Base-by-base conservation (phyloP, 352 stramenopile genomes). In the Blastocystis sp. region DNA sequence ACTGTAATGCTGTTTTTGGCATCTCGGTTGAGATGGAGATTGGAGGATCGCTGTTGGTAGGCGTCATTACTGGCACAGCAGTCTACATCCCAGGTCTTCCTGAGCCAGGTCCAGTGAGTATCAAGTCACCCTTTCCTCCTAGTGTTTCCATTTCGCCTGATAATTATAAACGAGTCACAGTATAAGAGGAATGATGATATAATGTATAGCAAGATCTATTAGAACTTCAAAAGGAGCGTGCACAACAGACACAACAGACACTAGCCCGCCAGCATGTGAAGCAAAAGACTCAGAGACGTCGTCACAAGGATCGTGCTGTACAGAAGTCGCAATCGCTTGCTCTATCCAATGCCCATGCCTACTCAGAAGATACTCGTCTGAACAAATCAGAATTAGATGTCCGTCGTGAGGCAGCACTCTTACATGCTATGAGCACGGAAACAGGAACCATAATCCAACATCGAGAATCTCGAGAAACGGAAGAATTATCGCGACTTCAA, bases 1-100 rank as follows among this genome's bases (percentile, higher is more conserved):
- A 96, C 30, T 94, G 97, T 76, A 99, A 99, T 91, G 95, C 96
- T 0, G 95, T 97, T 0, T 99, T 98, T 92, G 93, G 92, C 19
- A 95, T 97, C 68, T 93, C 95, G 35, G 95, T 93, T 2, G 93
- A 97, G 87, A 95, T 97, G 76, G 94, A 97, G 88, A 93, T 97
- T 44, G 94, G 94, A 24, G 93, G 93, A 0, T 95, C 92, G 4
- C 90, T 97, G 17, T 94, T 97, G 70, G 92, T 97, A 35, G 94
- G 94, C 5, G 92, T 96, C 0, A 96, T 96, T 51, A 96, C 94
- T 37, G 95, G 93, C 1, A 97, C 95, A n/a, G 94, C 94, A 0
- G 91, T 97, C 27, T 96, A 97, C 79, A 91, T 97, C 44, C 96
- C 96, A 54, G 96, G 96, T 7, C 95, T 99, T 73, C 97, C 97